Conservation (phyloP, 495 filamentous ascomycete genomes). For the Annulohypoxylon bovei region DNA sequence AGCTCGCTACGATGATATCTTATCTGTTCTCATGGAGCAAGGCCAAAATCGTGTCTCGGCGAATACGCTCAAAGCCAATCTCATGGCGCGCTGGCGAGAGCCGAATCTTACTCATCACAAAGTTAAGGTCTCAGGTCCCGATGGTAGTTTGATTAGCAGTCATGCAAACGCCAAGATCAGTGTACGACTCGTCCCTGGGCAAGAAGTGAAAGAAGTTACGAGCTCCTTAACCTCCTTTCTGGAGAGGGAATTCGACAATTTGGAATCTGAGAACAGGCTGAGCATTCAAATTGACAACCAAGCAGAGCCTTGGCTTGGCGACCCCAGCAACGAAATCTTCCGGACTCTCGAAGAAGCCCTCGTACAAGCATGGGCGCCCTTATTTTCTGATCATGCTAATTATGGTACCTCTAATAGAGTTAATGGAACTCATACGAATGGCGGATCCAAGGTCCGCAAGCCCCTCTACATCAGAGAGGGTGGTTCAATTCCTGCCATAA, state of each 20-base stretch:
- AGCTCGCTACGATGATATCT: conserved; percentile 84
- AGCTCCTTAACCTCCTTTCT: conserved; percentile 72
- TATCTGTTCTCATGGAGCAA: conserved; percentile 74
- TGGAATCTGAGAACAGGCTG: conserved; percentile 82
- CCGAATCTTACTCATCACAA: conserved; percentile 93
- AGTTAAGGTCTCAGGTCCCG: conserved; percentile 86
- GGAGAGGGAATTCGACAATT: conserved; percentile 71
- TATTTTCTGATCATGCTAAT: conserved; percentile 33
- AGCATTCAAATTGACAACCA: conserved; percentile 87
- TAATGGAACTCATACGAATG: background rate
- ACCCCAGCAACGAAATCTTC: conserved; percentile 90
- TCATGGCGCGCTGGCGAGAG: conserved; percentile 96
- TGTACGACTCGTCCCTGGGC: conserved; percentile 91
- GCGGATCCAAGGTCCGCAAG: conserved; percentile 51
- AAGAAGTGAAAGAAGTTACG: conserved; percentile 80
- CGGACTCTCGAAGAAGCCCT: conserved; percentile 87
- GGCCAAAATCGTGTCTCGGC: conserved; percentile 73
- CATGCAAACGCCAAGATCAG: conserved; percentile 87
- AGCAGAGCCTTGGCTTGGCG: conserved; percentile 95
- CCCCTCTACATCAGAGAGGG: conserved; percentile 95
- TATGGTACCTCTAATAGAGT: conserved; percentile 5
- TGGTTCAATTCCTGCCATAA: conserved; percentile 89
- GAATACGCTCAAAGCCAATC: conserved; percentile 73
- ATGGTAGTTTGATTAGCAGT: conserved; percentile 87
- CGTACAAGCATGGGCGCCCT: conserved; percentile 78